phyloP scores from a whole-genome alignment of 371 early-diverging fungal genomes.

The Mortierella sp. region DNA sequence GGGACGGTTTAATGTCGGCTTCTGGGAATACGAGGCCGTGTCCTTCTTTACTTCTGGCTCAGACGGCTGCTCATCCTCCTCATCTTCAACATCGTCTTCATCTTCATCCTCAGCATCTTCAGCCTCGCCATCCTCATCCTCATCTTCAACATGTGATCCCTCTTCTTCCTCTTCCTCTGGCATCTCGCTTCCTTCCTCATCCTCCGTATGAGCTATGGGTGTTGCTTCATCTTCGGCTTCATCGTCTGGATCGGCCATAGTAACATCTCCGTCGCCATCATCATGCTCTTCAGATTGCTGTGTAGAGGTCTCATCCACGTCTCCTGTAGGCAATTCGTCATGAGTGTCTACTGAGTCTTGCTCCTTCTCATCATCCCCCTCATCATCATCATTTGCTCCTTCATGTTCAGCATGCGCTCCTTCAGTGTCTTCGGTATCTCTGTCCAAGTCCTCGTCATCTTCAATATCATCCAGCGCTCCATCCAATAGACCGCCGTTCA shows the following conservation, averaged over 20 bases:
- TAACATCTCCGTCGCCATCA: conserved; percentile 26
- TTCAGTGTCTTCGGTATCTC: conserved; percentile 33
- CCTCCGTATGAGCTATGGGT: conserved; percentile 31
- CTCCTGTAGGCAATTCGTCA: conserved; percentile 14
- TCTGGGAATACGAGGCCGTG: conserved; percentile 26
- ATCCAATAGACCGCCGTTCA: conserved; percentile 34
- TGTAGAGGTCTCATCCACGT: conserved; percentile 6
- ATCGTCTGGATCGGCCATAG: conserved; percentile 30
- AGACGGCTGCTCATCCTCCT: conserved; percentile 3
- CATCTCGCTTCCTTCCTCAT: conserved; percentile 24
- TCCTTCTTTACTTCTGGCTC: conserved; percentile 26
- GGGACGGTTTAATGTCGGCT: conserved; percentile 40
- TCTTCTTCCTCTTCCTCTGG: conserved; percentile 33
- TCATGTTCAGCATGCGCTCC: conserved; percentile 15
- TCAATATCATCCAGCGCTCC: conserved; percentile 41
- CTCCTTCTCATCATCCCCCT: conserved; percentile 33
- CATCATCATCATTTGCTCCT: conserved; percentile 18
- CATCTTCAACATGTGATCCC: conserved; percentile 29
- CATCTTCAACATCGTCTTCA: conserved; percentile 34
- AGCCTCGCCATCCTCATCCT: conserved; percentile 34
- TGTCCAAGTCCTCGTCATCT: conserved; percentile 44
- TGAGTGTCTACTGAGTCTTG: conserved; percentile 11
- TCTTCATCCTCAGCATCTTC: conserved; percentile 35
- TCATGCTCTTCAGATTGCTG: conserved; percentile 27
- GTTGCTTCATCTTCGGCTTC: conserved; percentile 31